A percentile compares a stretch with the other conserved stretches of the same genome.
These are phyloP conservation scores for Talaromyces stipitatus DNA, from an alignment of 495 filamentous ascomycete species.

Conservation along the genomic window DNA sequence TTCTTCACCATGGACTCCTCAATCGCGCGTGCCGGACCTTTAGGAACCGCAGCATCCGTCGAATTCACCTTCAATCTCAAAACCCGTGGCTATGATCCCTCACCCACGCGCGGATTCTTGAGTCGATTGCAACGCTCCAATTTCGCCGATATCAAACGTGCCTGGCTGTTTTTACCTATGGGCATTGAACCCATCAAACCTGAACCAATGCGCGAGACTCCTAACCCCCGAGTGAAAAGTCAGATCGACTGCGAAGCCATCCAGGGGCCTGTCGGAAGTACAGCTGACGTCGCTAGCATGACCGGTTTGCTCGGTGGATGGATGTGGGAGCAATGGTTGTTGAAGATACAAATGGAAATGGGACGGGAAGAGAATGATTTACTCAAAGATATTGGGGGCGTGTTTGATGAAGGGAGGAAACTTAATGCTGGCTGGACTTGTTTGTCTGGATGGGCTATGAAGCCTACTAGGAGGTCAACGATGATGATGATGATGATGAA, in stretches of 20 bases:
- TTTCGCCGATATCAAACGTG: conserved; percentile 73
- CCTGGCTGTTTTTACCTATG: conserved; percentile 87
- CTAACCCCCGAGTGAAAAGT: conserved; percentile 44
- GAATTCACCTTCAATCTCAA: conserved; percentile 86
- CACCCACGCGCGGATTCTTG: conserved; percentile 72
- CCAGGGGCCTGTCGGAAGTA: conserved; percentile 65
- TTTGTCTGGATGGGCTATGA: conserved; percentile 83
- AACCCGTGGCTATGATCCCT: conserved; percentile 79
- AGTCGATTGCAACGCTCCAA: conserved; percentile 62
- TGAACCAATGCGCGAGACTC: conserved; percentile 40
- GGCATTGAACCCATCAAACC: conserved; percentile 50
- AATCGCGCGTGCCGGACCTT: conserved; percentile 71
- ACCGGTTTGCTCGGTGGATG: conserved; percentile 79
- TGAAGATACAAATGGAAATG: conserved; percentile 80
- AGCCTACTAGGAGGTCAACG: conserved; percentile 43
- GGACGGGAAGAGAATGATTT: conserved; percentile 55
- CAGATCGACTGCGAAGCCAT: conserved; percentile 47
- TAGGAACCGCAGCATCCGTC: conserved; percentile 69
- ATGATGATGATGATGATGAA: no score
- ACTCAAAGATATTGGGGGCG: conserved; percentile 67
- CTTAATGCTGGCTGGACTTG: conserved; percentile 78
- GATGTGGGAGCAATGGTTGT: conserved; percentile 95
- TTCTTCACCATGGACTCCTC: conserved; percentile 85
- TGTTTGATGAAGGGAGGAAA: conserved; percentile 78
- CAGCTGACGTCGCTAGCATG: conserved; percentile 63